phyloP scores from a whole-genome alignment of 768 basidiomycete genomes.

The Pisolithus tinctorius region DNA sequence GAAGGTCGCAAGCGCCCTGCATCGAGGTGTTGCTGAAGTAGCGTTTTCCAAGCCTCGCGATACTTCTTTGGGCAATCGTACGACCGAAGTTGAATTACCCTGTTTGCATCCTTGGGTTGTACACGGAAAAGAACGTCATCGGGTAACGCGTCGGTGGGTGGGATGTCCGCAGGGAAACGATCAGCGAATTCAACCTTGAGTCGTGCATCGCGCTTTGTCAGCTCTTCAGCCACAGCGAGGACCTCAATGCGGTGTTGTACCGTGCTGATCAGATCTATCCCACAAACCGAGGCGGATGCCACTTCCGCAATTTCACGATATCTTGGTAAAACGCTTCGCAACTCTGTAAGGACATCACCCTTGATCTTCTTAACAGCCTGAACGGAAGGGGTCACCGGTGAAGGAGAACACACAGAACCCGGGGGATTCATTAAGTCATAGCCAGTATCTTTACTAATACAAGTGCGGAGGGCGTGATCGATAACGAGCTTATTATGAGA shows the following conservation, averaged over 20 bases:
- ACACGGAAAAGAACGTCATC: slow-evolving; percentile 10
- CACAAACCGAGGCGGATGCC: neutral
- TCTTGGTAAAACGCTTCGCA: neutral
- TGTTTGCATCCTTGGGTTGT: slow-evolving; percentile 7
- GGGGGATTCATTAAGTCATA: no score
- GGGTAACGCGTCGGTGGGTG: slow-evolving; percentile 12
- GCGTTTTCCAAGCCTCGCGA: slow-evolving; percentile 19
- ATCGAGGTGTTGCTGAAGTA: slow-evolving; percentile 24
- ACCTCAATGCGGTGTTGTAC: neutral
- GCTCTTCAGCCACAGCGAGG: no score
- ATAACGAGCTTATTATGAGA: no score
- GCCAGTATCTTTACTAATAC: no score
- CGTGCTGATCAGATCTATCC: neutral
- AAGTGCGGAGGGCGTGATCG: no score
- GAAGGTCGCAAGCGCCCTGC: no score
- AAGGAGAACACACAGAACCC: no score
- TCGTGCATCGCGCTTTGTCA: no score
- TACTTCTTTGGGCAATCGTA: slow-evolving; percentile 15
- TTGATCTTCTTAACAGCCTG: neutral
- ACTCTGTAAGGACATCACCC: neutral
- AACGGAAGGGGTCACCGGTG: no score
- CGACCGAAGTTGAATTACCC: neutral
- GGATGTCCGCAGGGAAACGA: slow-evolving; percentile 1
- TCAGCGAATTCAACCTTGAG: no score
- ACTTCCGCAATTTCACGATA: neutral